Conservation (phyloP, 805 yeast genomes). For the Wickerhamomyces queroliae region DNA sequence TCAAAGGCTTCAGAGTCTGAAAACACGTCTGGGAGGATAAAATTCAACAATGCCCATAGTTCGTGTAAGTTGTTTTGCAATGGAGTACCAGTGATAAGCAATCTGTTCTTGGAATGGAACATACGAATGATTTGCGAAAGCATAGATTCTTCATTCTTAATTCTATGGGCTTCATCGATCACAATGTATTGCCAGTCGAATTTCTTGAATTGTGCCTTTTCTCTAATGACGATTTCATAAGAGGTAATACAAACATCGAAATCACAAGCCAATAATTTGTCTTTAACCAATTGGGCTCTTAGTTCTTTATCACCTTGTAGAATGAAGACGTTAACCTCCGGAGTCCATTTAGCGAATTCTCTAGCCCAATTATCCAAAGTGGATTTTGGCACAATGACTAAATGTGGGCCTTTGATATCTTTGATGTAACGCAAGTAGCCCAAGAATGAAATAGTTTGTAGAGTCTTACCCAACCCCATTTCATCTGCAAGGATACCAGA, state of each 20-base stretch:
- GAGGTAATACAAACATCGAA: slow-evolving; percentile 62
- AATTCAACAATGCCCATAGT: slow-evolving; percentile 75
- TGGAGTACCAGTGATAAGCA: slow-evolving; percentile 79
- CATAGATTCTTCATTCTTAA: slow-evolving; percentile 58
- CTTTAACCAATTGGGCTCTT: slow-evolving; percentile 47
- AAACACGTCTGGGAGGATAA: slow-evolving; percentile 73
- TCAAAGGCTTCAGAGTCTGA: slow-evolving; percentile 70
- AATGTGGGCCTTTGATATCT: slow-evolving; percentile 62
- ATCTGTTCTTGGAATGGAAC: slow-evolving; percentile 63
- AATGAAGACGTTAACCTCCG: slow-evolving; percentile 65
- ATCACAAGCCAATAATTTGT: slow-evolving; percentile 47
- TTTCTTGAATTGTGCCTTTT: slow-evolving; percentile 59
- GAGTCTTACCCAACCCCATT: slow-evolving; percentile 81
- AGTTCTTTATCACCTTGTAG: slow-evolving; percentile 72
- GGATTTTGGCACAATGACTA: slow-evolving; percentile 74
- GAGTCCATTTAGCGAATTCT: slow-evolving; percentile 76
- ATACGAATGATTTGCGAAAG: slow-evolving; percentile 69
- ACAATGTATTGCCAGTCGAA: slow-evolving; percentile 73
- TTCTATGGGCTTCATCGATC: slow-evolving; percentile 81
- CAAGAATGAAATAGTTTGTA: slow-evolving; percentile 66
- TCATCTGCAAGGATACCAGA: slow-evolving; percentile 81
- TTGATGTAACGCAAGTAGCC: slow-evolving; percentile 65
- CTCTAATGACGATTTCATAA: slow-evolving; percentile 72
- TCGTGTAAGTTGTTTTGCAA: slow-evolving; percentile 76
- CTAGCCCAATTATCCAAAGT: slow-evolving; percentile 78